phyloP scores from a whole-genome alignment of 495 filamentous ascomycete genomes.

The Aspergillus sclerotioniger region DNA sequence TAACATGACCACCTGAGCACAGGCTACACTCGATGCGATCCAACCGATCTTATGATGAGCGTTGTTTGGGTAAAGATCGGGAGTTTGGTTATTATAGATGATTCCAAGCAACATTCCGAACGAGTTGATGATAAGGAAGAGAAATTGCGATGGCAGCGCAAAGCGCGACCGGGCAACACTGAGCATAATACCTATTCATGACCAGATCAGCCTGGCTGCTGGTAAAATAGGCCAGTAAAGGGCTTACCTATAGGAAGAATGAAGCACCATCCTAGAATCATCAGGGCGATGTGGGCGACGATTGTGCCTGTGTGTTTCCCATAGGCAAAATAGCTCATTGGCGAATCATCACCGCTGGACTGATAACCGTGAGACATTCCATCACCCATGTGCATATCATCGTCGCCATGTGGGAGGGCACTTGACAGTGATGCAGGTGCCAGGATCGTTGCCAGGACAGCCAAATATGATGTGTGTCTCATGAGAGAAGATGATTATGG shows the following conservation, averaged over 20 bases:
- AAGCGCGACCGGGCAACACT: constrained; percentile 78
- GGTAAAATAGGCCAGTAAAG: not conserved
- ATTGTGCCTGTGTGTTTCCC: constrained; percentile 65
- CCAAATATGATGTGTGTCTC: too few relatives aligned
- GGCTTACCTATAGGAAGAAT: constrained; percentile 75
- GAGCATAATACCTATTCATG: too few relatives aligned
- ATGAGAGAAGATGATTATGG: too few relatives aligned
- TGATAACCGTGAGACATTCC: constrained; percentile 43
- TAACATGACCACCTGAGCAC: constrained; percentile 65
- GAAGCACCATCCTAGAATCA: constrained; percentile 85
- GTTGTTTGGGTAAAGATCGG: constrained; percentile 86
- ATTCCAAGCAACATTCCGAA: constrained; percentile 68
- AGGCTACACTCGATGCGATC: constrained; percentile 70
- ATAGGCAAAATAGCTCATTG: constrained; percentile 74
- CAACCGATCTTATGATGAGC: constrained; percentile 88
- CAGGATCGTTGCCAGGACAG: too few relatives aligned
- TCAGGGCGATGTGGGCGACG: constrained; percentile 73
- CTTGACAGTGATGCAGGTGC: too few relatives aligned
- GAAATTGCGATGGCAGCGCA: constrained; percentile 66
- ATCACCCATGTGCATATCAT: constrained; percentile 39
- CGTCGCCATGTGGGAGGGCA: constrained; percentile 38
- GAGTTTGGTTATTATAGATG: constrained; percentile 78
- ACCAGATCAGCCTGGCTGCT: too few relatives aligned
- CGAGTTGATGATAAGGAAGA: constrained; percentile 71
- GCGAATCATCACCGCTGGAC: constrained; percentile 26